These are phyloP conservation scores for Alnus rubra DNA, from an alignment of 306 rosid genomes.

Conservation along the genomic window DNA sequence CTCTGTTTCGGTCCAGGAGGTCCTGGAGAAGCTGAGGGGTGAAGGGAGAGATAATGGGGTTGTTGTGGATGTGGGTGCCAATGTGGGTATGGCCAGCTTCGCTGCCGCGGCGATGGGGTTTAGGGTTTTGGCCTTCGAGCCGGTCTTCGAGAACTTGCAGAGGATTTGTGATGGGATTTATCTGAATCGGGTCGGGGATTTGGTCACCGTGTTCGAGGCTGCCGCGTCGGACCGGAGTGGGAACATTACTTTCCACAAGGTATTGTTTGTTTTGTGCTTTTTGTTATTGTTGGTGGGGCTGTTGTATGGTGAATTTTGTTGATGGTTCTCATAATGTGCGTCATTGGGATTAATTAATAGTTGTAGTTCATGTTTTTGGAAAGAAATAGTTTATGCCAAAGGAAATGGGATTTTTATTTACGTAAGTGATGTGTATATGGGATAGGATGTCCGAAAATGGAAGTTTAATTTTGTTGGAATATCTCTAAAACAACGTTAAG, in stretches of 20 bases:
- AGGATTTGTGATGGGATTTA: slow-evolving; percentile 91
- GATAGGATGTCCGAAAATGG: background rate
- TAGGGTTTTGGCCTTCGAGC: slow-evolving; percentile 79
- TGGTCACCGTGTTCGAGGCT: slow-evolving; percentile 81
- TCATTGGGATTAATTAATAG: background rate
- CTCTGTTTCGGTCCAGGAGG: slow-evolving; percentile 75
- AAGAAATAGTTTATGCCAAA: too few species aligned
- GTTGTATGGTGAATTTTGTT: background rate
- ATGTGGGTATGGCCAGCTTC: slow-evolving; percentile 92
- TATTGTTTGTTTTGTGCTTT: slow-evolving; percentile 19
- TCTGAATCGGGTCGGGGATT: slow-evolving; percentile 71
- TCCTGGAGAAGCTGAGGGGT: slow-evolving; percentile 55
- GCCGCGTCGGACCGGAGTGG: slow-evolving; percentile 85
- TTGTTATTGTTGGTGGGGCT: background rate
- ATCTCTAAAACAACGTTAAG: background rate
- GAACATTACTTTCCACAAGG: slow-evolving; percentile 87
- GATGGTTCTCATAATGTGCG: background rate
- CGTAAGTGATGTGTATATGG: background rate
- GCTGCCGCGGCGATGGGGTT: slow-evolving; percentile 95
- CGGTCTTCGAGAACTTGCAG: slow-evolving; percentile 92
- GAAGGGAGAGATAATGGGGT: slow-evolving; percentile 53
- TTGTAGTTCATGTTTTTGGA: background rate
- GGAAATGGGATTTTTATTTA: background rate
- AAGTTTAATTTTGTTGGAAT: too few species aligned
- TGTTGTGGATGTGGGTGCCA: slow-evolving; percentile 93